Evolutionary conservation across 2,329 filamentous ascomycete genomes (phyloP), one percentile per base, ranked within the genome.

Genomic region (Penicillium sp.): DNA sequence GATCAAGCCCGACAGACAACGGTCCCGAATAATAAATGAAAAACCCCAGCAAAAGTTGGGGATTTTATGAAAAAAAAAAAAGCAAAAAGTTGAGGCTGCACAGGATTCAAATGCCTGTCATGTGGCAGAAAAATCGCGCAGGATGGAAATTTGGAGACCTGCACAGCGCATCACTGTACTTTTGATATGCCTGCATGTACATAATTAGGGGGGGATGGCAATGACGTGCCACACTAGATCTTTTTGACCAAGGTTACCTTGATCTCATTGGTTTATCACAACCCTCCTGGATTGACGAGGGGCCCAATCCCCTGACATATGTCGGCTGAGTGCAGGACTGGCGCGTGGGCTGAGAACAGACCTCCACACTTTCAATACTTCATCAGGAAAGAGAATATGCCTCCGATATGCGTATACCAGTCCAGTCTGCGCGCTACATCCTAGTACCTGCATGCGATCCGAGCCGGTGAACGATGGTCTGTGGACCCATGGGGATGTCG

Each of bases 371-470:
- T 5, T 25, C 47, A 8, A 38, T 33, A 33, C 14, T 5, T 14
- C 30, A 9, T 9, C 4, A 11, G 14, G 5, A 35, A n/a, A 40
- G n/a, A 14, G 41, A 54, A 45, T 42, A 31, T 50, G 40, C 41
- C 40, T 59, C 56, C 54, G 51, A 56, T 44, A 53, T 56, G 49
- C 55, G 26, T 45, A 11, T 43, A 19, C 52, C 25, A 11, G 41
- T 56, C 48, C 54, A 22, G 54, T 52, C 51, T 59, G 47, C 53
- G 55, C 53, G 46, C 46, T 57, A 61, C 61, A 62, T 62, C 59
- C 59, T 61, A 66, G 63, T 66, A 66, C 63, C 63, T 66, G 63
- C 63, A 66, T 63, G 55, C 63, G 63, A 66, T 62, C 63, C 63
- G 63, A 66, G 52, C 63, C 63, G 63, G 59, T 64, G 62, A 65